Conservation (phyloP, 371 early-diverging fungal genomes). For the Rhizopus delemar region DNA sequence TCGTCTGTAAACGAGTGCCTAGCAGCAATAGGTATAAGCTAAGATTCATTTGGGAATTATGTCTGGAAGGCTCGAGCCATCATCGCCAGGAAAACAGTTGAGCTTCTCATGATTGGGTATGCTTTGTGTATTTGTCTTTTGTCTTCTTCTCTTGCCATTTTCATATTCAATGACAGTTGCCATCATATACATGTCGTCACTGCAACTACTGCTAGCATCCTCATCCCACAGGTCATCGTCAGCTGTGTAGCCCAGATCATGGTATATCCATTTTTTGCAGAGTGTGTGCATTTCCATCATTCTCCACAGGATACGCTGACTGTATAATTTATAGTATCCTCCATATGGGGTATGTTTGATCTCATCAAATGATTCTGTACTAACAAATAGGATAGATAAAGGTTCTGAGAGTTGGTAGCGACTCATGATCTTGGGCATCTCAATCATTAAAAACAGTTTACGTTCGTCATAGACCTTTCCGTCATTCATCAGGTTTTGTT, state of each 20-base stretch:
- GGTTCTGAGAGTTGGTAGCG: slow-evolving; percentile 16
- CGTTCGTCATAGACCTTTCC: slow-evolving; percentile 10
- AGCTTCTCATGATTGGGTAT: too few species aligned
- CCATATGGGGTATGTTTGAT: slow-evolving; percentile 4
- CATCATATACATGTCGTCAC: slow-evolving; percentile 13
- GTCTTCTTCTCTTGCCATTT: slow-evolving; percentile 2
- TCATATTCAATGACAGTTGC: slow-evolving; percentile 19
- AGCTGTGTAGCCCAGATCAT: too few species aligned
- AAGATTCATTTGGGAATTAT: too few species aligned
- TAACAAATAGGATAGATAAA: slow-evolving; percentile 15
- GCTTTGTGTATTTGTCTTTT: too few species aligned
- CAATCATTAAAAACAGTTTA: slow-evolving; percentile 1
- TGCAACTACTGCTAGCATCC: slow-evolving; percentile 12
- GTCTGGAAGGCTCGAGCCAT: too few species aligned
- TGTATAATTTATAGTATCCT: slow-evolving; percentile 8
- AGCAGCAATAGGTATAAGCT: too few species aligned
- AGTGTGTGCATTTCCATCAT: slow-evolving; percentile 24
- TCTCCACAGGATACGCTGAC: slow-evolving; percentile 22
- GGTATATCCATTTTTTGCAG: slow-evolving; percentile 10
- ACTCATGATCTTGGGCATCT: slow-evolving; percentile 20
- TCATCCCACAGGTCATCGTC: not conserved
- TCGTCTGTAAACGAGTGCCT: too few species aligned
- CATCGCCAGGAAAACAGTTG: too few species aligned
- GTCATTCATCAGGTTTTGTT: slow-evolving; percentile 13
- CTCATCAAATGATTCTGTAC: slow-evolving; percentile 8